phyloP scores from a whole-genome alignment of 305 asterid species.

The Solanum hybrid region DNA sequence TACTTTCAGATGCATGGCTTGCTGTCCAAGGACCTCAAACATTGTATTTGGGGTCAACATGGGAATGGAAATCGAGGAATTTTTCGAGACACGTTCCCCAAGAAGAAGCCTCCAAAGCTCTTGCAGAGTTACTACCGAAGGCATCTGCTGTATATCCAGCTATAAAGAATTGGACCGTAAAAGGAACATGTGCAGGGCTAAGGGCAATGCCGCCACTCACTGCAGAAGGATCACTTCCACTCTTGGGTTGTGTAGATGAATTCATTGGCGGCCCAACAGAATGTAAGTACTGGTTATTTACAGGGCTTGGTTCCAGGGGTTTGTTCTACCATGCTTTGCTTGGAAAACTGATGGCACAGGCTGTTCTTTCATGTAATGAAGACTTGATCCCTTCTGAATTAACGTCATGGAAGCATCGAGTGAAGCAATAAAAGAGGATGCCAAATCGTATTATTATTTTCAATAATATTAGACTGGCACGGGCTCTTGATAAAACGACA shows the following conservation, averaged over 20 bases:
- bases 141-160: slow-evolving; percentile 62
- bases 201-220: slow-evolving; percentile 92
- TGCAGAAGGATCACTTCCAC: slow-evolving; percentile 68
- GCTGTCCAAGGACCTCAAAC: slow-evolving; percentile 56
- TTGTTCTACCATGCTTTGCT: slow-evolving; percentile 83
- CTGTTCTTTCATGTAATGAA: slow-evolving; percentile 59
- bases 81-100: slow-evolving; percentile 44
- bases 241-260: slow-evolving; percentile 65
- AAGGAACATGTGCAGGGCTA: slow-evolving; percentile 66
- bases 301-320: slow-evolving; percentile 95
- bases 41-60: slow-evolving; percentile 74
- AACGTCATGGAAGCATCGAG: slow-evolving; percentile 58
- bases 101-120: slow-evolving; percentile 55
- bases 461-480: not conserved
- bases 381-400: slow-evolving; percentile 55
- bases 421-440: slow-evolving; percentile 11
- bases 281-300: slow-evolving; percentile 72
- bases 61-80: slow-evolving; percentile 86
- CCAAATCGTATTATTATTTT: not conserved
- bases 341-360: slow-evolving; percentile 60
- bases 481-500: not conserved
- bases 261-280: slow-evolving; percentile 22
- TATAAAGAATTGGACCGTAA: slow-evolving; percentile 47
- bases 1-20: slow-evolving; percentile 84
- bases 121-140: slow-evolving; percentile 54